These are phyloP conservation scores for Ascochyta pisi DNA, from an alignment of 2,329 filamentous ascomycete species.

Conservation along the genomic window DNA sequence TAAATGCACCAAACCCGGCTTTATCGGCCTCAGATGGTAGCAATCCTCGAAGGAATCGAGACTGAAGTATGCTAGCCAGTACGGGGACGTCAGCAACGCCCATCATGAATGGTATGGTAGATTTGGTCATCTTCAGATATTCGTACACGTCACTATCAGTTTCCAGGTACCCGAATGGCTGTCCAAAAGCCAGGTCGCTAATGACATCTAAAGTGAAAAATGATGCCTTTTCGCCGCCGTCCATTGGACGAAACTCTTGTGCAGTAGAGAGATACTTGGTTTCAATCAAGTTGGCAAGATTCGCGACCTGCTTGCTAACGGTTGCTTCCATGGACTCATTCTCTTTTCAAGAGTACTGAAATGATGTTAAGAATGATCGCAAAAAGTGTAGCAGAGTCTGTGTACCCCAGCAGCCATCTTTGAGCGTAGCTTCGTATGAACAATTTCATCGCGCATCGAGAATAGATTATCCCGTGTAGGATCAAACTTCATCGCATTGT, in stretches of 20 bases:
- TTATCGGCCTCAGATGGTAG: constrained; percentile 52
- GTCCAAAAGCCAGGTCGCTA: constrained; percentile 59
- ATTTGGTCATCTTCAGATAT: constrained; percentile 28
- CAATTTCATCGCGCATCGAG: constrained; percentile 54
- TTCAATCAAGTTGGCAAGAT: constrained; percentile 56
- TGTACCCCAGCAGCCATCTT: constrained; percentile 55
- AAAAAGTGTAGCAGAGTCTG: constrained; percentile 21
- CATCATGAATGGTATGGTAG: constrained; percentile 17
- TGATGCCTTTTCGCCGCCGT: constrained; percentile 56
- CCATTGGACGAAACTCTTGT: constrained; percentile 45
- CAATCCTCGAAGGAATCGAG: constrained; percentile 21
- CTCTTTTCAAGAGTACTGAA: constrained; percentile 53
- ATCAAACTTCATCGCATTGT: constrained; percentile 56
- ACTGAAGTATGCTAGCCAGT: constrained; percentile 25
- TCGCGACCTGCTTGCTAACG: constrained; percentile 55
- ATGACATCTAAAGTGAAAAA: constrained; percentile 64
- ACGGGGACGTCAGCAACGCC: constrained; percentile 21
- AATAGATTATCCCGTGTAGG: constrained; percentile 60
- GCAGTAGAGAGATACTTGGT: constrained; percentile 49
- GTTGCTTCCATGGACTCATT: constrained; percentile 58
- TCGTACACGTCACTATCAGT: constrained; percentile 56
- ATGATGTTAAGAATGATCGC: constrained; percentile 33
- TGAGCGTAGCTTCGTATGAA: constrained; percentile 49
- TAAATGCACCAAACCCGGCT: constrained; percentile 48
- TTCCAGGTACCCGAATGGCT: constrained; percentile 58